Base-by-base conservation (phyloP, 73 alveolate genomes). In the Paraurostyla sp. region DNA sequence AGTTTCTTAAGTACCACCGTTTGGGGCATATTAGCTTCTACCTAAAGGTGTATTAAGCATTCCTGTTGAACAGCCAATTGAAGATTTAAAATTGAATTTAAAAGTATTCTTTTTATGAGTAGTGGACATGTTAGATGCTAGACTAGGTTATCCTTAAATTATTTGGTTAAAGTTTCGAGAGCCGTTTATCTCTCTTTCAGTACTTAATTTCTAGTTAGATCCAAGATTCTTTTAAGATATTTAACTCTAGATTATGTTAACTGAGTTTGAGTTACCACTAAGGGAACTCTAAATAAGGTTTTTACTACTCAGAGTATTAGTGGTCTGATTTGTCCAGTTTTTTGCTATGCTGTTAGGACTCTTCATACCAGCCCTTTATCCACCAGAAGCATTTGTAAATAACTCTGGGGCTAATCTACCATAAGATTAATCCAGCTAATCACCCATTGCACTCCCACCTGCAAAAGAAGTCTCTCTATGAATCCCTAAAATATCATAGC, bases 351-450 rank as follows among this genome's bases (percentile, higher is more conserved):
- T 65, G 7, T 35, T 56, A 11, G 82, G 82, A 40, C 82, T 65
- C 41, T 36, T 65, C 82, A 65, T 65, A 2, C 56, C 82, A 13
- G 54, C 32, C 42, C 13, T 65, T 16, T 36, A 6, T 18, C 33
- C 9, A 65, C 41, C n/a, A n/a, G n/a, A n/a, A n/a, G n/a, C 16
- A 15, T 38, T 38, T 15, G 35, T 65, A 58, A 38, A 65, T 38
- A 38, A 18, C 11, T 65, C 82, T 38, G 87, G 87, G 7, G 43
- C 68, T 13, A 73, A 35, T 18, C 56, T 40, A 2, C 87, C 87
- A 73, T 73, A 73, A 3, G 87, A 73, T 30, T 73, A 22, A 30
- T 73, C 87, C 6, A 73, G 46, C 9, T 73, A 6, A 45, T 73
- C 87, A 1, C 13, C 18, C 18, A 46, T 46, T 46, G 13, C 58